phyloP scores from a whole-genome alignment of 2,329 filamentous ascomycete genomes.

The Huntiella abstrusa region DNA sequence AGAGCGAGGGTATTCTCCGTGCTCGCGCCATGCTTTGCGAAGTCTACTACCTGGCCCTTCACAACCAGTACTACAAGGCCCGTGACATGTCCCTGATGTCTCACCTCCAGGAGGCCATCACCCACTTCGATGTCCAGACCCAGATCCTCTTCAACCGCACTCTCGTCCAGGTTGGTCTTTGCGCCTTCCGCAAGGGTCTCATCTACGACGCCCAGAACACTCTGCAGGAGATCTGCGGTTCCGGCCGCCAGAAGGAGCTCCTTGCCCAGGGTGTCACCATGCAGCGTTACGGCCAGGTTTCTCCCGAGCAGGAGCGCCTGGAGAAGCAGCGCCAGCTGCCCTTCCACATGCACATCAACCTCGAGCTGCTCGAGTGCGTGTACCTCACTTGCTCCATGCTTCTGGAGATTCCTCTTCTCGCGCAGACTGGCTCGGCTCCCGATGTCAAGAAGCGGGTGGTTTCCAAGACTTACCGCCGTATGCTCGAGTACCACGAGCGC shows the following conservation, averaged over 20 bases:
- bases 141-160: constrained; percentile 99
- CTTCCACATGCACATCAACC: constrained; percentile 99
- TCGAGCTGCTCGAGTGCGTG: constrained; percentile 92
- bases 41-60: constrained; percentile 93
- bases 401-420: constrained; percentile 89
- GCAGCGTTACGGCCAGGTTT: constrained; percentile 89
- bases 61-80: constrained; percentile 94
- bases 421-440: constrained; percentile 88
- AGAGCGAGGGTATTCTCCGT: constrained; percentile 90
- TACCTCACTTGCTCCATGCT: constrained; percentile 99
- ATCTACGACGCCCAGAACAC: constrained; percentile 97
- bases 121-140: constrained; percentile 87
- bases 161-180: constrained; percentile 91
- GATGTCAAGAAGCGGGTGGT: constrained; percentile 96
- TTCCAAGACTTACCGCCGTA: constrained; percentile 97
- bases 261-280: constrained; percentile 97
- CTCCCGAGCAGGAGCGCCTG: constrained; percentile 89
- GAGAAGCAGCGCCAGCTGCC: constrained; percentile 95
- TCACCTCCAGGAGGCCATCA: constrained; percentile 91
- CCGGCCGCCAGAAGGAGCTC: constrained; percentile 91
- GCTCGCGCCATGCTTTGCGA: constrained; percentile 96
- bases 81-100: constrained; percentile 99
- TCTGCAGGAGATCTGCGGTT: constrained; percentile 93
- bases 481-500: constrained; percentile 98
- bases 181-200: constrained; percentile 90